Conservation (phyloP, 1,284 basidiomycete species). For the Phlebopus sp. region DNA sequence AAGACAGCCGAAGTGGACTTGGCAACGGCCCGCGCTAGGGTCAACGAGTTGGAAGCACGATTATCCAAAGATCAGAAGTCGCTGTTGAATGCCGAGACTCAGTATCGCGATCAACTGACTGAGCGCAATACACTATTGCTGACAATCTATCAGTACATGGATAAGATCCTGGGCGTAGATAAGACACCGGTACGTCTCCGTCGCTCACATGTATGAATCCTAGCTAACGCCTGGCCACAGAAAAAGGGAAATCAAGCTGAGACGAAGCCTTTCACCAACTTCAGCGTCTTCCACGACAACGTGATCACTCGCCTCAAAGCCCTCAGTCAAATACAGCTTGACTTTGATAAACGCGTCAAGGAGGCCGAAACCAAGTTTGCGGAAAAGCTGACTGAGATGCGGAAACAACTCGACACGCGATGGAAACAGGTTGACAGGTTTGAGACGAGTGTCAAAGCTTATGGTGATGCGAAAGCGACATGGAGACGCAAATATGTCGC, state of each 20-base stretch:
- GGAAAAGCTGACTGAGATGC: constrained; percentile 77
- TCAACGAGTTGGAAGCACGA: constrained; percentile 77
- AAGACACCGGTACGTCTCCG: constrained; percentile 66
- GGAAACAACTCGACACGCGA: constrained; percentile 83
- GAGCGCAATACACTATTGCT: constrained; percentile 90
- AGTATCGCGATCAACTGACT: constrained; percentile 86
- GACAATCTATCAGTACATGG: constrained; percentile 93
- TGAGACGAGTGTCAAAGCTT: constrained; percentile 82
- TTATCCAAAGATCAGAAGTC: constrained; percentile 83
- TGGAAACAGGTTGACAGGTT: constrained; percentile 95
- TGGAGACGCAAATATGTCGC: constrained; percentile 83
- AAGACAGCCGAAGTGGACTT: constrained; percentile 69
- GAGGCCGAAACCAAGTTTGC: constrained; percentile 72
- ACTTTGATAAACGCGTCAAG: constrained; percentile 86
- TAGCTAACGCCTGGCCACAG: constrained; percentile 33
- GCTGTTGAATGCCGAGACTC: constrained; percentile 67
- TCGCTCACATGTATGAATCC: neutral
- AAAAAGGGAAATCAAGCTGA: constrained; percentile 73
- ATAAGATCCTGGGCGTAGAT: constrained; percentile 88
- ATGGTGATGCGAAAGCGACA: constrained; percentile 78
- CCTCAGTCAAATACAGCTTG: constrained; percentile 77
- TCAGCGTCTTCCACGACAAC: constrained; percentile 91
- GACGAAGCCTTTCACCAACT: constrained; percentile 91
- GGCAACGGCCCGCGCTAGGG: constrained; percentile 51
- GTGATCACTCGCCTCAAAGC: constrained; percentile 85